A percentile compares a stretch with the other conserved stretches of the same genome.
These are phyloP conservation scores for Leishmania tarentolae DNA, from an alignment of 208 protist genomes.

Conservation along the genomic window DNA sequence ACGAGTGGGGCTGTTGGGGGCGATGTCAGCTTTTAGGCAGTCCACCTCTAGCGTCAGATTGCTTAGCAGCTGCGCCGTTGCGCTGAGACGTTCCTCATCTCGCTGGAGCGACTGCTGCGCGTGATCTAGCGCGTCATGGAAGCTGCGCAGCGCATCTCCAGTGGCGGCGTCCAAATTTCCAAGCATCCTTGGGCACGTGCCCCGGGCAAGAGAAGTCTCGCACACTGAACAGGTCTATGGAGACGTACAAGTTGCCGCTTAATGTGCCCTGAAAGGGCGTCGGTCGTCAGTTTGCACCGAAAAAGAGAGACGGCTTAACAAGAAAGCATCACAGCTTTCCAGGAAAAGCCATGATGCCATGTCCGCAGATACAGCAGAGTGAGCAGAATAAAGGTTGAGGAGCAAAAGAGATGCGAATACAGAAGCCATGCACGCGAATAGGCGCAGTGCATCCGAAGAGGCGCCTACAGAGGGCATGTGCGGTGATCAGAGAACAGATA, in stretches of 20 bases:
- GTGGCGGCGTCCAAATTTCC: constrained; percentile 35
- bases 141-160: constrained; percentile 43
- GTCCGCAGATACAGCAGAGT: neutral
- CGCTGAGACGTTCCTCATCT: constrained; percentile 35
- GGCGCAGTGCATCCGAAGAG: neutral
- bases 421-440: neutral
- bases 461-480: neutral
- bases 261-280: neutral
- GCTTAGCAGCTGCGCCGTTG: constrained; percentile 17
- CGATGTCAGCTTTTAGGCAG: constrained; percentile 4
- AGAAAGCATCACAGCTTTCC: neutral
- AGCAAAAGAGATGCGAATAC: neutral
- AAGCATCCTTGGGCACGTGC: constrained; percentile 28
- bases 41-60: constrained; percentile 21
- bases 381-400: neutral
- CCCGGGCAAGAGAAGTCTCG: neutral
- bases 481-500: neutral
- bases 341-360: neutral
- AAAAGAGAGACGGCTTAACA: neutral
- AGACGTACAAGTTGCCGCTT: neutral
- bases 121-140: constrained; percentile 39
- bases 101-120: constrained; percentile 41
- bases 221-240: neutral
- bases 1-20: constrained; percentile 28
- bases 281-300: neutral